Evolutionary conservation across 2,329 filamentous ascomycete species (phyloP).

Genomic region (Parastagonospora nodorum): DNA sequence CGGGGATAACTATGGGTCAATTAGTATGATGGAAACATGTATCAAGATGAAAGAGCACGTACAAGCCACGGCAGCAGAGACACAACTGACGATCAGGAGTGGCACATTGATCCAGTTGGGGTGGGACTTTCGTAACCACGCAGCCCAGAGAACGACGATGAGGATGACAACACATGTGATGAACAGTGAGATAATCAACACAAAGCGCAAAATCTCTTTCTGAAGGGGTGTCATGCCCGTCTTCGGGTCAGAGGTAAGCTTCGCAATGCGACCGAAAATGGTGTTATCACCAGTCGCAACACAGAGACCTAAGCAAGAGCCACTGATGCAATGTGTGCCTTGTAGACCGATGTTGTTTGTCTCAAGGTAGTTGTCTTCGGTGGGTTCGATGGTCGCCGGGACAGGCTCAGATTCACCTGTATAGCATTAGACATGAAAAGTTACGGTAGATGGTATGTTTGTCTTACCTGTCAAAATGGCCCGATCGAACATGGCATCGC

Average conservation of each 20-base stretch:
- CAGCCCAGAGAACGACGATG: conserved; percentile 70
- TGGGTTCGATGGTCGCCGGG: conserved; percentile 64
- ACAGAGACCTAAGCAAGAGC: conserved; percentile 68
- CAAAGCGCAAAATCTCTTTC: conserved; percentile 74
- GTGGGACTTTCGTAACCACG: conserved; percentile 70
- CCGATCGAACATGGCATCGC: conserved; percentile 73
- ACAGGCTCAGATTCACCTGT: conserved; percentile 69
- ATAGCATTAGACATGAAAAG: conserved; percentile 10
- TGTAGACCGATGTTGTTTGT: conserved; percentile 77
- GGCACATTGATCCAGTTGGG: conserved; percentile 75
- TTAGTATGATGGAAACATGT: conserved; percentile 1
- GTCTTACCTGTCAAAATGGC: conserved; percentile 69
- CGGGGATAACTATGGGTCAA: conserved; percentile 62
- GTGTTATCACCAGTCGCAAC: conserved; percentile 74
- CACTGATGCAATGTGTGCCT: conserved; percentile 78
- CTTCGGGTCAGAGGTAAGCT: conserved; percentile 71
- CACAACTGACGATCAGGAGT: conserved; percentile 73
- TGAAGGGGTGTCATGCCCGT: conserved; percentile 71
- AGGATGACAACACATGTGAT: conserved; percentile 69
- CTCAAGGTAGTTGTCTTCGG: conserved; percentile 75
- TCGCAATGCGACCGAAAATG: conserved; percentile 77
- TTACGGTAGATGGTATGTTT: neutral
- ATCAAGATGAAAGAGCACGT: neutral
- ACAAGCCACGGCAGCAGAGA: conserved; percentile 59
- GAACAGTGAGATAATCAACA: conserved; percentile 69